A percentile compares a stretch with the other conserved stretches of the same genome.
Conservation (phyloP, 495 filamentous ascomycete genomes). For the Hyphodiscus hymeniophilus region DNA sequence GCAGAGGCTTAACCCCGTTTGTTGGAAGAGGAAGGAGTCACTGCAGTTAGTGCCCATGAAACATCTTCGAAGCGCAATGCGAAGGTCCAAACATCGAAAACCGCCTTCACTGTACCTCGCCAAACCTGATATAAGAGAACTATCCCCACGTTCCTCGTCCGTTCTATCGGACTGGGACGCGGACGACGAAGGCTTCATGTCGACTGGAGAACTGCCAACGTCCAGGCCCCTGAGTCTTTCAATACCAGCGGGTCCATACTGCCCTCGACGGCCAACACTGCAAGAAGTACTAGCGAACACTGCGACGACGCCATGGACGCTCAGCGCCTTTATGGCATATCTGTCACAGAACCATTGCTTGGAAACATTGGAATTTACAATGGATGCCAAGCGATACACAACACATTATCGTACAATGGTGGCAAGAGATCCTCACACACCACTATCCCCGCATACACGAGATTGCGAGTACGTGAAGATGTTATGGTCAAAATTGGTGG, state of each 20-base stretch:
- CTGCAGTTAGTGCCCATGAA: conserved; percentile 16
- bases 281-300: conserved; percentile 81
- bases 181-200: conserved; percentile 48
- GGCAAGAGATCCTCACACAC: conserved; percentile 26
- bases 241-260: conserved; percentile 54
- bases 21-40: background rate
- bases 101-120: conserved; percentile 35
- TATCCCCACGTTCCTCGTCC: conserved; percentile 24
- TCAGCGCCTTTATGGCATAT: conserved; percentile 93
- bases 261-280: conserved; percentile 70
- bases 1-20: background rate
- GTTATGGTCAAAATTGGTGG: conserved; percentile 58
- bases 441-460: conserved; percentile 39
- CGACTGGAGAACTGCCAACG: conserved; percentile 31
- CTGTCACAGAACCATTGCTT: conserved; percentile 96
- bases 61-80: conserved; percentile 36
- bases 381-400: conserved; percentile 88
- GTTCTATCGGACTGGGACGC: conserved; percentile 47
- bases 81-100: conserved; percentile 36
- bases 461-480: conserved; percentile 64
- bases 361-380: conserved; percentile 94
- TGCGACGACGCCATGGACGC: conserved; percentile 83
- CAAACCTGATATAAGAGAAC: conserved; percentile 32
- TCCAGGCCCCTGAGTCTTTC: conserved; percentile 56
- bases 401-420: conserved; percentile 56